Evolutionary conservation across 225 moss, liverwort and hornwort species (phyloP).

Genomic region (Bryoerythrophyllum caledonicum): DNA sequence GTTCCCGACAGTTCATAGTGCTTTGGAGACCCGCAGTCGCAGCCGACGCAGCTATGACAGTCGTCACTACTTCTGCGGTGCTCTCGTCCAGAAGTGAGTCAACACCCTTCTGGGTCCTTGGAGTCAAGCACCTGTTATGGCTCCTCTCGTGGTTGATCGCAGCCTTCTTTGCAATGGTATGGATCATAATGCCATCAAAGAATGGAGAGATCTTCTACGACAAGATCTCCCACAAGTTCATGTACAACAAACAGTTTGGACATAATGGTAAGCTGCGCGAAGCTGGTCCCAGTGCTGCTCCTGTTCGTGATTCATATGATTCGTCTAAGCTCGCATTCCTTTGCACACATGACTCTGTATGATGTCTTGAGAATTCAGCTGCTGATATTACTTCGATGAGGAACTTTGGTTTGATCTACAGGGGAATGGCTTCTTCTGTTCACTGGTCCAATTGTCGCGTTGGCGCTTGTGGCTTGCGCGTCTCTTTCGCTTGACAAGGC

Average conservation of each 20-base stretch:
- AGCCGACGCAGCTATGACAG: neutral
- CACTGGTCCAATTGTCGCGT: constrained; percentile 10
- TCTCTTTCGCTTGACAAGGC: constrained; percentile 30
- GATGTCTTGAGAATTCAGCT: too few species aligned
- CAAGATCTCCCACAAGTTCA: neutral
- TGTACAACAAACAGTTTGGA: constrained; percentile 30
- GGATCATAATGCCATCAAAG: constrained; percentile 24
- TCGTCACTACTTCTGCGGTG: neutral
- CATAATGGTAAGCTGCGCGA: constrained; percentile 16
- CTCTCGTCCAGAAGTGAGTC: neutral
- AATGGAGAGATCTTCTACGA: constrained; percentile 16
- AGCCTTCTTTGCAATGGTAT: constrained; percentile 27
- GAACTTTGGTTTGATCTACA: constrained; percentile 6
- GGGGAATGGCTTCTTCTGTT: neutral
- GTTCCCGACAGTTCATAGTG: too few species aligned
- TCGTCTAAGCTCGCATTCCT: too few species aligned
- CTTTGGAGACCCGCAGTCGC: too few species aligned
- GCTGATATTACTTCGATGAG: too few species aligned
- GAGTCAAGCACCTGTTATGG: constrained; percentile 27
- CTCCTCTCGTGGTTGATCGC: constrained; percentile 9
- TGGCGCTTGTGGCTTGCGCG: constrained; percentile 25
- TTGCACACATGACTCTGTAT: too few species aligned
- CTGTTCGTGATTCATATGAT: too few species aligned
- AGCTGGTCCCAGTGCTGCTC: too few species aligned
- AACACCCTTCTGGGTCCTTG: neutral